Base-by-base conservation (phyloP, 257 asterid species). In the Jacaranda mimosifolia region DNA sequence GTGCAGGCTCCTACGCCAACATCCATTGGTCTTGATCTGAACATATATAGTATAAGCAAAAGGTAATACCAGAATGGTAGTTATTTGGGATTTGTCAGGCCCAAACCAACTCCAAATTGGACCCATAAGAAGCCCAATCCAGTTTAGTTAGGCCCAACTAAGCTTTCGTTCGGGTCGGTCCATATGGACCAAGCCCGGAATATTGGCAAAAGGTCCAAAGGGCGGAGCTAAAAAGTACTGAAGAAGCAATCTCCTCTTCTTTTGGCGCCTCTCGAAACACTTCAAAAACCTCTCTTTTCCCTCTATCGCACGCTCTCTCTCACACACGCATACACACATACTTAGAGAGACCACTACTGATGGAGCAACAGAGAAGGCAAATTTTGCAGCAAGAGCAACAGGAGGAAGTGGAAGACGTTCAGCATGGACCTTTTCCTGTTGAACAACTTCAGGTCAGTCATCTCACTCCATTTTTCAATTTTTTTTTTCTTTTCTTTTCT, bases 331-430 rank as follows among this genome's bases (percentile, higher is more conserved):
- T 35, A 1, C 63, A 4, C 70, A 4, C 68, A 18, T 72, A 32
- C 62, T 7, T 11, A 26, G 17, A 63, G 3, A 6, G 17, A 26
- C 43, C 3, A 56, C 69, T 67, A 26, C 60, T 48, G 72, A 91
- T 92, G 98, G 97, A 94, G 77, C 98, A 90, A 78, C 97, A 86
- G 77, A 90, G 90, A 66, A 89, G 76, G 87, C 88, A 83, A 80
- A 76, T 6, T 67, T 69, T 86, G 70, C 91, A 83, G 86, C 83
- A 77, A 58, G 87, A 82, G 58, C 91, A 86, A 60, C 83, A 74
- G 40, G 94, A 88, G 43, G 98, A 92, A 71, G 4, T 46, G 0
- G 98, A 92, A 19, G 97, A 92, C 14, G 60, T 89, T 73, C 97
- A 89, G 75, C 92, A 55, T 6, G 62, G 62, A 9, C 62, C 62